Percentiles rank a stretch among this genome's conserved stretches.
Conservation (phyloP, 352 stramenopile species). For the Globisporangium echinulatum region DNA sequence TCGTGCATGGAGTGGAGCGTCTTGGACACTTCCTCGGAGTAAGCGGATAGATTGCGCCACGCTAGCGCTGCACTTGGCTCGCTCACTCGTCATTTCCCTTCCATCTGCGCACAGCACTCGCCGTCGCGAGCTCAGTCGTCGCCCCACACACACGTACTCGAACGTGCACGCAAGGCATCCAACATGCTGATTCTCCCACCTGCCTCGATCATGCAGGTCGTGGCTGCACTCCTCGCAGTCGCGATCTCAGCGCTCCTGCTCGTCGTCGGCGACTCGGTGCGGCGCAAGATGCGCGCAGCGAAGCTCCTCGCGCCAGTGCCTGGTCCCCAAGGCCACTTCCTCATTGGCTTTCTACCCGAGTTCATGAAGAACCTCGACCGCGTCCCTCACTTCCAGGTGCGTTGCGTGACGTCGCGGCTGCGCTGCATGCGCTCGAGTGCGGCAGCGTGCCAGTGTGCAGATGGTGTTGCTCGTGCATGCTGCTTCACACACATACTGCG, state of each 20-base stretch:
- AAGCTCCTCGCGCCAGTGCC: slow-evolving; percentile 30
- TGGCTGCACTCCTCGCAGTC: neutral
- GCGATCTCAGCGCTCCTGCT: neutral
- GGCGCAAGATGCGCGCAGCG: slow-evolving; percentile 51
- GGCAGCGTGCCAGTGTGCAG: neutral
- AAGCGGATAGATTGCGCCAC: no score
- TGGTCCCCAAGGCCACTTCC: slow-evolving; percentile 31
- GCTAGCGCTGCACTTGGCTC: no score
- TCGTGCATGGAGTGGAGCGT: no score
- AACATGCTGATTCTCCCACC: neutral
- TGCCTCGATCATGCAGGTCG: neutral
- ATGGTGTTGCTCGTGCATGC: neutral
- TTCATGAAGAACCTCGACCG: slow-evolving; percentile 43
- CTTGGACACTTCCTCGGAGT: no score
- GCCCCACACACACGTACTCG: slow-evolving; percentile 17
- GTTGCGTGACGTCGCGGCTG: neutral
- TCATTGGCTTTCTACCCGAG: slow-evolving; percentile 49
- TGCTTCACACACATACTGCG: neutral
- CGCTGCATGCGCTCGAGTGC: neutral
- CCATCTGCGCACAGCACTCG: no score
- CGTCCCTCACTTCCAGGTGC: slow-evolving; percentile 56
- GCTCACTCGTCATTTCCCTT: no score
- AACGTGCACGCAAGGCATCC: slow-evolving; percentile 20
- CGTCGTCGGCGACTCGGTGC: slow-evolving; percentile 9
- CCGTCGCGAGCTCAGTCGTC: neutral